Conservation (phyloP, 2,329 filamentous ascomycete genomes). For the Westerdykella sp. region DNA sequence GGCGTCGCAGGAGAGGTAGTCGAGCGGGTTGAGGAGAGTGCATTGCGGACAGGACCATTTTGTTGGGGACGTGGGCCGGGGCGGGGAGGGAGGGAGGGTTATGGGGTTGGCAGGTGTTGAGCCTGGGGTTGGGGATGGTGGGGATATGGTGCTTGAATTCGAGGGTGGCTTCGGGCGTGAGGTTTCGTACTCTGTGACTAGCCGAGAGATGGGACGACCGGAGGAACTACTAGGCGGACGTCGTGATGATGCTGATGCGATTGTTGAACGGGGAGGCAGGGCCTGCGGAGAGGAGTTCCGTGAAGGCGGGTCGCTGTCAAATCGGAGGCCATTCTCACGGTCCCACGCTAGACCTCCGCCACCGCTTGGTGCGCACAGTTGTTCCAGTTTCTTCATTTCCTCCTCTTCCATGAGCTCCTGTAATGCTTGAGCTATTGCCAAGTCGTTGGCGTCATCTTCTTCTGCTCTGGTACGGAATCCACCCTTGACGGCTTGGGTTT, state of each 20-base stretch:
- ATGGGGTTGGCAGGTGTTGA: not conserved
- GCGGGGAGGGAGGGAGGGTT: constrained; percentile 19
- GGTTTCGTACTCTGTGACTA: constrained; percentile 19
- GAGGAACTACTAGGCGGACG: constrained; percentile 14
- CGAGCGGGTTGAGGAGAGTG: constrained; percentile 56
- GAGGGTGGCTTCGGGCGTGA: constrained; percentile 4
- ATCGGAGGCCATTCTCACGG: constrained; percentile 30
- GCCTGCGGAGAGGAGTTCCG: constrained; percentile 45
- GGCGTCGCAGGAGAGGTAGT: constrained; percentile 55
- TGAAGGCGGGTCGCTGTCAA: constrained; percentile 41
- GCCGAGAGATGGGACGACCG: constrained; percentile 30
- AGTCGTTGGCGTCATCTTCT: constrained; percentile 82
- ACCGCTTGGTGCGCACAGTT: constrained; percentile 41
- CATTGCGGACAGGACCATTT: constrained; percentile 57
- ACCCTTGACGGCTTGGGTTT: constrained; percentile 57
- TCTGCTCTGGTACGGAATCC: constrained; percentile 80
- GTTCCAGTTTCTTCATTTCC: constrained; percentile 44
- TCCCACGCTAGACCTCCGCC: constrained; percentile 34
- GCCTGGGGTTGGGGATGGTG: constrained; percentile 11
- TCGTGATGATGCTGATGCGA: constrained; percentile 6
- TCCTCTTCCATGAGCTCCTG: constrained; percentile 86
- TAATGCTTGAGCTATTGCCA: constrained; percentile 76
- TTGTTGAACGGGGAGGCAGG: constrained; percentile 24
- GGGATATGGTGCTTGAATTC: constrained; percentile 23
- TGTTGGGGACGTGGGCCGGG: constrained; percentile 25